phyloP scores from a whole-genome alignment of 768 basidiomycete genomes.

The Cystofilobasidium capitatum region DNA sequence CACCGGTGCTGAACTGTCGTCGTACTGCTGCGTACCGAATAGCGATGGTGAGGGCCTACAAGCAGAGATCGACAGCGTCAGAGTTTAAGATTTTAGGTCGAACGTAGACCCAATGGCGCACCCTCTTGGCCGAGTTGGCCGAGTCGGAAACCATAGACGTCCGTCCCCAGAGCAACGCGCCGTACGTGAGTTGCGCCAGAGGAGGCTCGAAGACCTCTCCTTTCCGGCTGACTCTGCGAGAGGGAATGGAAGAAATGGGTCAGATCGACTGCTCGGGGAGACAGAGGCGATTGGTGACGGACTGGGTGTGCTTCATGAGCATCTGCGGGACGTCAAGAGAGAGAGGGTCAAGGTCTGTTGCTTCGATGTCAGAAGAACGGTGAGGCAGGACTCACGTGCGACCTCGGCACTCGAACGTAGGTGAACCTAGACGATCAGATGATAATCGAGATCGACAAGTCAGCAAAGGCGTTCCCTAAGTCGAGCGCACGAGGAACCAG shows the following conservation, averaged over 20 bases:
- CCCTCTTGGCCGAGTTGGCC: slow-evolving; percentile 41
- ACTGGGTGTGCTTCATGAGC: slow-evolving; percentile 45
- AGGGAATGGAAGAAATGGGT: background rate
- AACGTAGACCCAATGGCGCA: too few relatives aligned
- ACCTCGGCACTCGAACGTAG: slow-evolving; percentile 42
- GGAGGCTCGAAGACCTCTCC: slow-evolving; percentile 32
- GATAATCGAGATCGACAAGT: too few relatives aligned
- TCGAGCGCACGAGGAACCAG: too few relatives aligned
- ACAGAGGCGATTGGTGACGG: background rate
- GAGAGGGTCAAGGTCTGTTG: background rate
- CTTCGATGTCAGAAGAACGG: background rate
- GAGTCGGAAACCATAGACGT: slow-evolving; percentile 42
- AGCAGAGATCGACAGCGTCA: too few relatives aligned
- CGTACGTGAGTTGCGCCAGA: slow-evolving; percentile 44
- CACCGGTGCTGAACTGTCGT: slow-evolving; percentile 41
- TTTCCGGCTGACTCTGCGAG: slow-evolving; percentile 7
- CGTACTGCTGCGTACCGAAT: slow-evolving; percentile 43
- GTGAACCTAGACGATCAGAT: too few relatives aligned
- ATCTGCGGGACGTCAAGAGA: slow-evolving; percentile 31
- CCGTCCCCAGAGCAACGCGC: slow-evolving; percentile 42
- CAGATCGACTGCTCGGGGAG: slow-evolving; percentile 30
- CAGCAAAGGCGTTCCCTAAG: too few relatives aligned
- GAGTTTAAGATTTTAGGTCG: too few relatives aligned
- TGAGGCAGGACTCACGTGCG: slow-evolving; percentile 28
- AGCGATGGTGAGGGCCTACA: slow-evolving; percentile 44